phyloP scores from a whole-genome alignment of 2,329 filamentous ascomycete species.

The Zymoseptoria passerinii region DNA sequence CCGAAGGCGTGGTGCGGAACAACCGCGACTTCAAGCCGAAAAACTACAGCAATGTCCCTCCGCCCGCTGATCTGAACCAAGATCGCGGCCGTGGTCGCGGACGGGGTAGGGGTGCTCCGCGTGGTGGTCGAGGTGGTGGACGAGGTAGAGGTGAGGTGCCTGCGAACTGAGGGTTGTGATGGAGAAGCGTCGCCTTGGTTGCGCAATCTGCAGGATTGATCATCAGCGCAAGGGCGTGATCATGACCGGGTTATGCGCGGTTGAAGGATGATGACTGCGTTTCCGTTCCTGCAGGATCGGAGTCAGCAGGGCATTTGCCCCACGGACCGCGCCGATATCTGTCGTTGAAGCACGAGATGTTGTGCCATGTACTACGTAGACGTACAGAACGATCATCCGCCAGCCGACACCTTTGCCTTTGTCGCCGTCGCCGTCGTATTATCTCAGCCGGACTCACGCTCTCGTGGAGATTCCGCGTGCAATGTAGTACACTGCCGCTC shows the following conservation, averaged over 20 bases:
- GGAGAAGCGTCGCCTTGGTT: neutral
- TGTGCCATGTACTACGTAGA: neutral
- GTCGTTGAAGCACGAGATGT: neutral
- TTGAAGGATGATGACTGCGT: neutral
- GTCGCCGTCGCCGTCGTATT: neutral
- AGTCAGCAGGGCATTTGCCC: neutral
- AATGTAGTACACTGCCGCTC: neutral
- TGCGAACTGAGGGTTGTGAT: neutral
- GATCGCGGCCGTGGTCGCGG: constrained; percentile 20
- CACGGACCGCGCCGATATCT: neutral
- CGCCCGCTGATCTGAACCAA: constrained; percentile 49
- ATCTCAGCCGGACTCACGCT: neutral
- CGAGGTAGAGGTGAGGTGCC: constrained; percentile 13
- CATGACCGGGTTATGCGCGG: neutral
- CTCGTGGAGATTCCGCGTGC: neutral
- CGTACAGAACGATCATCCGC: neutral
- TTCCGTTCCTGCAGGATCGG: neutral
- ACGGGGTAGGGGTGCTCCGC: constrained; percentile 16
- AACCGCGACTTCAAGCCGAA: constrained; percentile 51
- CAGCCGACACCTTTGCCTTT: neutral
- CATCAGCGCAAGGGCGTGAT: neutral
- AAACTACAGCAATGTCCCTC: constrained; percentile 47
- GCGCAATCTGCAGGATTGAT: neutral
- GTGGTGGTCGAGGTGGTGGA: constrained; percentile 14
- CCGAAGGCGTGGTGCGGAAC: constrained; percentile 45